Percentiles rank a stretch among this genome's conserved stretches.
Evolutionary conservation across 164 flowering plant genomes (phyloP).

Genomic region (Annona squamosa): DNA sequence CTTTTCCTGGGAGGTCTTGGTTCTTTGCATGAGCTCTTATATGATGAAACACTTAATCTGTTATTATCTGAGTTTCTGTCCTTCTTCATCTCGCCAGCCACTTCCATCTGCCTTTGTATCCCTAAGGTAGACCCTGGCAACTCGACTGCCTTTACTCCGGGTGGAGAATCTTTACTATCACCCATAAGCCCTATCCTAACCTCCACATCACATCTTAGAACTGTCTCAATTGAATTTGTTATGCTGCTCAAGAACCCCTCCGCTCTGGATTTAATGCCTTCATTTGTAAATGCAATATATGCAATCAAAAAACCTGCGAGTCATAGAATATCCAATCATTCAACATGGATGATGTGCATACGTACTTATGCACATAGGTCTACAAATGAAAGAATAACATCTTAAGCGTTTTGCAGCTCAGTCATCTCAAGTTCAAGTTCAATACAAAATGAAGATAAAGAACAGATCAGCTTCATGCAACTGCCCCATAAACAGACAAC

Average conservation of each 20-base stretch:
- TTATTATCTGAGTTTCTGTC: conserved; percentile 16
- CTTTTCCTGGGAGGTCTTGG: conserved; percentile 21
- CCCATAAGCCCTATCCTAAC: conserved; percentile 51
- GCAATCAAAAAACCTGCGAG: conserved; percentile 70
- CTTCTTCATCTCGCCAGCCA: conserved; percentile 10
- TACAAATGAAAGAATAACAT: too few species aligned
- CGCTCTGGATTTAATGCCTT: conserved; percentile 62
- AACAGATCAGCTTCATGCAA: too few species aligned
- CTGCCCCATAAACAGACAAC: not conserved
- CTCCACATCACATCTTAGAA: conserved; percentile 66
- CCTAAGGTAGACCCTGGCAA: conserved; percentile 10
- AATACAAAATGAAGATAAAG: too few species aligned
- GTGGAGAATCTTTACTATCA: conserved; percentile 25
- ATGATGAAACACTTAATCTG: conserved; percentile 11
- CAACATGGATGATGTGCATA: not conserved
- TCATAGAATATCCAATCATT: conserved; percentile 7
- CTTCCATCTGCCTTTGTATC: conserved; percentile 19
- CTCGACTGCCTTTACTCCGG: conserved; percentile 13
- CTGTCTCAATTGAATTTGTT: conserved; percentile 74
- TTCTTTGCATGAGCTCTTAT: conserved; percentile 20
- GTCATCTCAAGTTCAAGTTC: too few species aligned
- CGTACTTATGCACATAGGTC: not conserved
- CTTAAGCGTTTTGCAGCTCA: too few species aligned
- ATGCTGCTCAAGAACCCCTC: conserved; percentile 86
- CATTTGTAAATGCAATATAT: conserved; percentile 55